These are phyloP conservation scores for Pisolithus orientalis DNA, from an alignment of 768 basidiomycete species.

Conservation along the genomic window DNA sequence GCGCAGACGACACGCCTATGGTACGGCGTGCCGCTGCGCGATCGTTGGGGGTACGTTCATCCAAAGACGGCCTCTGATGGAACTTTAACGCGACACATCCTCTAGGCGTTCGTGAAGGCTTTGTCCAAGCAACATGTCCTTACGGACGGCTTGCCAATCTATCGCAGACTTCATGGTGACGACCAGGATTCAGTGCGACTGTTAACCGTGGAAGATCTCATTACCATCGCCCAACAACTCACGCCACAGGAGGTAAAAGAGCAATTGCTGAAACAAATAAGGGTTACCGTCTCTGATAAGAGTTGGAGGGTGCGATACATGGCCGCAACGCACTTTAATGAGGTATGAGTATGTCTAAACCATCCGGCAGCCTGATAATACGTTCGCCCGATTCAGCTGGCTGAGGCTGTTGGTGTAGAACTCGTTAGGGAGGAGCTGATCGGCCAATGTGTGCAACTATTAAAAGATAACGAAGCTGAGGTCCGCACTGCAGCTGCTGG, in stretches of 20 bases:
- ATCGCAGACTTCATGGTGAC: conserved; percentile 88
- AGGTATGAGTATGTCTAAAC: conserved; percentile 41
- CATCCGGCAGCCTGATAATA: neutral
- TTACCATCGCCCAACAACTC: conserved; percentile 83
- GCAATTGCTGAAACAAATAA: conserved; percentile 81
- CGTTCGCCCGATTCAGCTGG: conserved; percentile 48
- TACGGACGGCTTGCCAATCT: conserved; percentile 84
- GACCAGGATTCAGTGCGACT: conserved; percentile 98
- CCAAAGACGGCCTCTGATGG: neutral
- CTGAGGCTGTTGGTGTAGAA: conserved; percentile 83
- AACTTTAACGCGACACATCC: conserved; percentile 12
- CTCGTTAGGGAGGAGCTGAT: conserved; percentile 93
- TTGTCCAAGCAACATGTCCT: conserved; percentile 77
- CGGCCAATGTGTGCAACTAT: conserved; percentile 83
- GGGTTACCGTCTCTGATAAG: conserved; percentile 87
- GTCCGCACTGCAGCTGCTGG: conserved; percentile 94
- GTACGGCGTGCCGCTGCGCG: conserved; percentile 94
- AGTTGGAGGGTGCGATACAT: conserved; percentile 99
- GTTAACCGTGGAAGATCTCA: conserved; percentile 92
- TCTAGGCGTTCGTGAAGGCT: conserved; percentile 71
- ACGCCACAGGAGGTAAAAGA: conserved; percentile 87
- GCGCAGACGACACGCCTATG: conserved; percentile 97
- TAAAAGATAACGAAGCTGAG: conserved; percentile 99
- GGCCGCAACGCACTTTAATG: conserved; percentile 96
- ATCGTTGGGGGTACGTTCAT: conserved; percentile 79